Evolutionary conservation across 495 filamentous ascomycete species (phyloP).

Genomic region (Penicillium chermesinum): DNA sequence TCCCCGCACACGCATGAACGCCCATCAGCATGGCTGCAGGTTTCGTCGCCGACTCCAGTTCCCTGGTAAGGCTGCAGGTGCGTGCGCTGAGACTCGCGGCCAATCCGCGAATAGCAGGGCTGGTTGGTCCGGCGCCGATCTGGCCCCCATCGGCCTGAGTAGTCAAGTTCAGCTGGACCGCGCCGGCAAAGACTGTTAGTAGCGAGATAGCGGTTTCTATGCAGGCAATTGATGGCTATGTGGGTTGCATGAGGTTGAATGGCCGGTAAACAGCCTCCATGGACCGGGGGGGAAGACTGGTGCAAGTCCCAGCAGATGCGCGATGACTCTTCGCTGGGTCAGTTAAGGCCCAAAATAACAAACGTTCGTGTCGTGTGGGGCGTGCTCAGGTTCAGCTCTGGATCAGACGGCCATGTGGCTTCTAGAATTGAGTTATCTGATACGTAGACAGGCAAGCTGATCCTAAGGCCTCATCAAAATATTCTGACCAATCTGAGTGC

Average conservation of each 20-base stretch:
- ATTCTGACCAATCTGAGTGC: neutral
- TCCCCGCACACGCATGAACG: neutral
- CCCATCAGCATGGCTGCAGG: too few relatives aligned
- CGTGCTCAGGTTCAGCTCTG: conserved; percentile 18
- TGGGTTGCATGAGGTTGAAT: neutral
- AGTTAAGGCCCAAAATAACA: conserved; percentile 15
- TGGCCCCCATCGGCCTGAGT: conserved; percentile 15
- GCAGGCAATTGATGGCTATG: neutral
- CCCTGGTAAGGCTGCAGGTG: conserved; percentile 24
- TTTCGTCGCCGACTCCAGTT: neutral
- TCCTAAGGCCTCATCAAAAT: neutral
- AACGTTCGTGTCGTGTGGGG: conserved; percentile 8
- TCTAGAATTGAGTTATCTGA: neutral
- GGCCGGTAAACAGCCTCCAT: neutral
- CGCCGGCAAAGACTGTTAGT: neutral
- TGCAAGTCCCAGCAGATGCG: neutral
- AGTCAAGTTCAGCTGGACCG: conserved; percentile 8
- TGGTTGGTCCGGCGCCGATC: neutral
- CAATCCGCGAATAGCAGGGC: conserved; percentile 10
- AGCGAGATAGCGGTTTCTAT: neutral
- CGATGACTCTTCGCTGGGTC: conserved; percentile 2
- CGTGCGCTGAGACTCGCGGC: conserved; percentile 15
- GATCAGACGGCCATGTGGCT: neutral
- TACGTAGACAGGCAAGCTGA: neutral
- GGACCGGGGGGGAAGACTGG: neutral